phyloP scores from a whole-genome alignment of 2,329 filamentous ascomycete genomes.

The Cercospora zeae-maydis region DNA sequence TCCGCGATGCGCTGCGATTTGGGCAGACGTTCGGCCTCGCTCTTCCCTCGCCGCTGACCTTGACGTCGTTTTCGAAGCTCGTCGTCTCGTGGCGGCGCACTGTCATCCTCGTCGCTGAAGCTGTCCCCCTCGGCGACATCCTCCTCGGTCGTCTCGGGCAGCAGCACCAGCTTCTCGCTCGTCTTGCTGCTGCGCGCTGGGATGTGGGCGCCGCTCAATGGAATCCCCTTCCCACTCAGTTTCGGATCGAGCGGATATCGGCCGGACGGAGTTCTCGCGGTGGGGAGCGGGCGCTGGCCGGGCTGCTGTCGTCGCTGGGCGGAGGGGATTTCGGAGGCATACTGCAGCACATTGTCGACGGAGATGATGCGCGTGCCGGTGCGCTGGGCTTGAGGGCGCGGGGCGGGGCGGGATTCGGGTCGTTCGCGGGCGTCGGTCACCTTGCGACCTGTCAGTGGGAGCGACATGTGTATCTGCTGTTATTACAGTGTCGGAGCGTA shows the following conservation, averaged over 20 bases:
- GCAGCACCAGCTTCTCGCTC: slow-evolving; percentile 91
- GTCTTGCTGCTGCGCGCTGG: slow-evolving; percentile 89
- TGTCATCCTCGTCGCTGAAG: slow-evolving; percentile 52
- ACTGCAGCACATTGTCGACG: slow-evolving; percentile 92
- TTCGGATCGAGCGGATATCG: slow-evolving; percentile 53
- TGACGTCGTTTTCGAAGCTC: slow-evolving; percentile 63
- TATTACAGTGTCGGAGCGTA: slow-evolving; percentile 13
- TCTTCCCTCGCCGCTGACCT: slow-evolving; percentile 65
- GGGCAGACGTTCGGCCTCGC: slow-evolving; percentile 86
- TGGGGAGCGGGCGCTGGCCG: slow-evolving; percentile 48
- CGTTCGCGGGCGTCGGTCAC: slow-evolving; percentile 26
- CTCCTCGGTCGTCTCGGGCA: slow-evolving; percentile 72
- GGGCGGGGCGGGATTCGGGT: slow-evolving; percentile 14
- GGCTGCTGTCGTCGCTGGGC: slow-evolving; percentile 78
- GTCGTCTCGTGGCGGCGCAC: slow-evolving; percentile 62
- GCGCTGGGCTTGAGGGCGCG: slow-evolving; percentile 25
- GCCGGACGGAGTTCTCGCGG: slow-evolving; percentile 49
- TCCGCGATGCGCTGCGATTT: slow-evolving; percentile 77
- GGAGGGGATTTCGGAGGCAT: slow-evolving; percentile 91
- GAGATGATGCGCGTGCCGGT: slow-evolving; percentile 66
- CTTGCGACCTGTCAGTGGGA: slow-evolving; percentile 19
- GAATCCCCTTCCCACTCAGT: slow-evolving; percentile 52
- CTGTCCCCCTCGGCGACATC: slow-evolving; percentile 46
- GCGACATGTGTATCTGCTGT: slow-evolving; percentile 13
- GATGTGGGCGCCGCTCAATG: slow-evolving; percentile 48